Evolutionary conservation across 2,329 filamentous ascomycete species (phyloP).

Genomic region (Dothistroma septosporum): DNA sequence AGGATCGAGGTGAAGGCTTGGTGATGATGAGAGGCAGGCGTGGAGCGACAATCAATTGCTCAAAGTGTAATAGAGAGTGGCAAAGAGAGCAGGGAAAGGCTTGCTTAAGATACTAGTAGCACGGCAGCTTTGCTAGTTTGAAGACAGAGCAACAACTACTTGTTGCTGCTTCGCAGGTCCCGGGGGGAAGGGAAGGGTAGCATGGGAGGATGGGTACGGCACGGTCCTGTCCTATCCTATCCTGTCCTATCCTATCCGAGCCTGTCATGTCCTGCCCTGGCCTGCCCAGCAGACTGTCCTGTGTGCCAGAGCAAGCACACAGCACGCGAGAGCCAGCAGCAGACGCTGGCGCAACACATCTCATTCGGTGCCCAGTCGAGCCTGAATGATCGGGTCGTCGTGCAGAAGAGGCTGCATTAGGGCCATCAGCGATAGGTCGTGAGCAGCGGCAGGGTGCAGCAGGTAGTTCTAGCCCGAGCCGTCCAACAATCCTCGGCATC

Average conservation of each 20-base stretch:
- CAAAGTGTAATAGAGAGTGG: constrained; percentile 24
- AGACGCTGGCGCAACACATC: constrained; percentile 2
- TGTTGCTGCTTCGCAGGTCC: neutral
- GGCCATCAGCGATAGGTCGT: constrained; percentile 8
- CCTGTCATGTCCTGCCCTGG: too few relatives aligned
- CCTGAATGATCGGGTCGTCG: constrained; percentile 17
- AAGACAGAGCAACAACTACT: neutral
- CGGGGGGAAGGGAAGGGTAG: neutral
- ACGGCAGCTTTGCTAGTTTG: constrained; percentile 5
- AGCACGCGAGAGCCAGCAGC: neutral
- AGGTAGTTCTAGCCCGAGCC: neutral
- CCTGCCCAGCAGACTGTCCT: too few relatives aligned
- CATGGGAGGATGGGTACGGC: constrained; percentile 2
- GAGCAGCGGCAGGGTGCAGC: constrained; percentile 4
- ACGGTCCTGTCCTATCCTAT: constrained; percentile 9
- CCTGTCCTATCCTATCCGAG: too few relatives aligned
- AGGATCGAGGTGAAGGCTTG: constrained; percentile 8
- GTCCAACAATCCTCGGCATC: constrained; percentile 1
- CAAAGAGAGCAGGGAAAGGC: constrained; percentile 27
- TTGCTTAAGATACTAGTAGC: constrained; percentile 30
- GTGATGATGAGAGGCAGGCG: constrained; percentile 1
- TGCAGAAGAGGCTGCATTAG: constrained; percentile 16
- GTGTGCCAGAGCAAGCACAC: too few relatives aligned
- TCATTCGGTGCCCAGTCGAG: constrained; percentile 23
- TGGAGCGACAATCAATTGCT: constrained; percentile 31